A percentile compares a stretch with the other conserved stretches of the same genome.
Evolutionary conservation across 169 alveolate genomes (phyloP).

Genomic region (Amoebophrya sp.): DNA sequence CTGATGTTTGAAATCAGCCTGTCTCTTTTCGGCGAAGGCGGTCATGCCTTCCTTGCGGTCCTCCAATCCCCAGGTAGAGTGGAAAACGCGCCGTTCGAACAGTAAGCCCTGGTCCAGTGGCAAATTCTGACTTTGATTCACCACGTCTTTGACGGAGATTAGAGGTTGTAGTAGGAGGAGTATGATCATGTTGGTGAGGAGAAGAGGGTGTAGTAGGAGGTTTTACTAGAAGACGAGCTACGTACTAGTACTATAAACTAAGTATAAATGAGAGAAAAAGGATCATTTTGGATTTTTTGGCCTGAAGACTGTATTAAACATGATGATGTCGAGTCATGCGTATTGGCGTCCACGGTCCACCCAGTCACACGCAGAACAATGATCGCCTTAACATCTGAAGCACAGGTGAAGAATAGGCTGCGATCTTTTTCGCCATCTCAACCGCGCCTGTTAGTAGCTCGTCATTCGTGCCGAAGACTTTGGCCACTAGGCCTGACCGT

Average conservation of each 20-base stretch:
- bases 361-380: no score
- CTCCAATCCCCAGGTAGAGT: constrained; percentile 64
- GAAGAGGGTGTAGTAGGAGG: no score
- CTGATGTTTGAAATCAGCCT: constrained; percentile 62
- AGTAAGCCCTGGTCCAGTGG: constrained; percentile 61
- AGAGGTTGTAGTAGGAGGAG: no score
- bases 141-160: constrained; percentile 64
- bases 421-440: constrained; percentile 48
- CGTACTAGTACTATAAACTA: no score
- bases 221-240: no score
- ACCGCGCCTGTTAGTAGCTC: constrained; percentile 40
- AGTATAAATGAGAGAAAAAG: no score
- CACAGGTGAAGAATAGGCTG: constrained; percentile 31
- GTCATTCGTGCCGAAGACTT: constrained; percentile 47
- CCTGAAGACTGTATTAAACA: no score
- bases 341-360: no score
- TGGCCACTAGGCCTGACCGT: constrained; percentile 53
- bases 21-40: constrained; percentile 68
- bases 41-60: constrained; percentile 78
- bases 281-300: no score
- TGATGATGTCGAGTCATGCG: no score
- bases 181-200: no score
- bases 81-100: constrained; percentile 67
- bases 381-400: background rate
- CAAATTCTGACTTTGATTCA: constrained; percentile 60